Evolutionary conservation across 148 eudicot species (phyloP), one percentile per base, ranked within the genome.

Genomic region (Amaranthus cruentus): DNA sequence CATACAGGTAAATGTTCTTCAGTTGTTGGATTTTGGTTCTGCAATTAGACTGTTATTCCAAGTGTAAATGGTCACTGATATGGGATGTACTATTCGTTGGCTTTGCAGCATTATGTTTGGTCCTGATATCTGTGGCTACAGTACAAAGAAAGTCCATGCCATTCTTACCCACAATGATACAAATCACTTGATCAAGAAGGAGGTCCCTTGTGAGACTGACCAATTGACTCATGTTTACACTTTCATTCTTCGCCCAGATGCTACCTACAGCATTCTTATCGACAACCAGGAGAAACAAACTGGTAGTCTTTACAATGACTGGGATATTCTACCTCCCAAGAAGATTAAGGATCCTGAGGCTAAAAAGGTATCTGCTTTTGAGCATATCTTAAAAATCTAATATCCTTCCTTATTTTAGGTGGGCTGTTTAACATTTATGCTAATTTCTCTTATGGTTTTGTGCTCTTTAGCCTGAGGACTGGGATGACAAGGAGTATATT

Each of bases 191-290:
- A 93, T 90, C 80, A 90, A 90, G 85, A 93, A 91, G 90, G 97
- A 94, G 7, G 97, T 94, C 65, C 96, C 98, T 59, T 91, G 98
- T 81, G 98, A 94, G 84, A 94, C 98, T 57, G 98, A 91, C 84
- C 97, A 91, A 81, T 63, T 94, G 62, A 83, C 91, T 78, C 98
- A 94, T 64, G 96, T 94, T 15, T 90, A 93, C 78, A 93, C 98
- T 64, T 90, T 93, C 82, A 83, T 90, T 81, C 92, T 90, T 53
- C 98, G 93, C 77, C 96, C 98, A 8, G 98, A 94, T 85, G 89
- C 98, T 70, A 91, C 93, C 68, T 94, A 94, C 93, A 88, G 75
- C 84, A 94, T 94, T 70, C 95, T 91, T 7, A 87, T 93, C 15
- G 98, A 93, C 87, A 93, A 90, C 78, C 77, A 66, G 69, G 96